phyloP scores from a whole-genome alignment of 2,329 filamentous ascomycete species.

The Fusarium sp. region DNA sequence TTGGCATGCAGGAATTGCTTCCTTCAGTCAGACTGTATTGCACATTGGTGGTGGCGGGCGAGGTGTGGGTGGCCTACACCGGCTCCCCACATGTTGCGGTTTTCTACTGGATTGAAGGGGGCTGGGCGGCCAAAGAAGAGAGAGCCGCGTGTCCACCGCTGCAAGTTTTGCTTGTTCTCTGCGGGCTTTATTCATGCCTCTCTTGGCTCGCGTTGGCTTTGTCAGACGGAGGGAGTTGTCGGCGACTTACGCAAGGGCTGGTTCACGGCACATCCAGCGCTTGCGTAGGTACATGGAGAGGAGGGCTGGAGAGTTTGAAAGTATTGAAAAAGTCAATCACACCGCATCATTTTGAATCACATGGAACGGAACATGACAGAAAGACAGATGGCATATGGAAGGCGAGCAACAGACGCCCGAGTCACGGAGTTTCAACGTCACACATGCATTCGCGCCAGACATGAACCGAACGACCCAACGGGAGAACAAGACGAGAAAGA shows the following conservation, averaged over 20 bases:
- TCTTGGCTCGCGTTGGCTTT: constrained; percentile 8
- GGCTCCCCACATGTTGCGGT: constrained; percentile 8
- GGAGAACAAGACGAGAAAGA: constrained; percentile 30
- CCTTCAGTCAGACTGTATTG: constrained; percentile 1
- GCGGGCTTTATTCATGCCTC: constrained; percentile 16
- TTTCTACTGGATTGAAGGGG: constrained; percentile 15
- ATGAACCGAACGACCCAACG: constrained; percentile 20
- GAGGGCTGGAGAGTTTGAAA: constrained; percentile 9
- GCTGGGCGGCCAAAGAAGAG: constrained; percentile 6
- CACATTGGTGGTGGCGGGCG: constrained; percentile 5
- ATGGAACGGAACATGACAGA: constrained; percentile 8
- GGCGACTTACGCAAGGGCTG: background rate
- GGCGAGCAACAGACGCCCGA: constrained; percentile 11
- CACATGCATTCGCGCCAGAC: constrained; percentile 37
- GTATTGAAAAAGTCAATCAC: constrained; percentile 21
- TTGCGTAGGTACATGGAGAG: constrained; percentile 10
- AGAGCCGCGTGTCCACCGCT: background rate
- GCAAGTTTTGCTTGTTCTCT: constrained; percentile 13
- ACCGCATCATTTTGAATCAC: constrained; percentile 25
- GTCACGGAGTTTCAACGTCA: constrained; percentile 28
- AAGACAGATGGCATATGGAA: constrained; percentile 7
- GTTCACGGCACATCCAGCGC: constrained; percentile 4
- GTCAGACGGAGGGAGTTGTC: constrained; percentile 10
- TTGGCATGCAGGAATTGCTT: constrained; percentile 2
- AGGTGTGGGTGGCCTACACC: constrained; percentile 16